These are phyloP conservation scores for Nannochloris sp. DNA, from an alignment of 139 green algal genomes.

Conservation along the genomic window DNA sequence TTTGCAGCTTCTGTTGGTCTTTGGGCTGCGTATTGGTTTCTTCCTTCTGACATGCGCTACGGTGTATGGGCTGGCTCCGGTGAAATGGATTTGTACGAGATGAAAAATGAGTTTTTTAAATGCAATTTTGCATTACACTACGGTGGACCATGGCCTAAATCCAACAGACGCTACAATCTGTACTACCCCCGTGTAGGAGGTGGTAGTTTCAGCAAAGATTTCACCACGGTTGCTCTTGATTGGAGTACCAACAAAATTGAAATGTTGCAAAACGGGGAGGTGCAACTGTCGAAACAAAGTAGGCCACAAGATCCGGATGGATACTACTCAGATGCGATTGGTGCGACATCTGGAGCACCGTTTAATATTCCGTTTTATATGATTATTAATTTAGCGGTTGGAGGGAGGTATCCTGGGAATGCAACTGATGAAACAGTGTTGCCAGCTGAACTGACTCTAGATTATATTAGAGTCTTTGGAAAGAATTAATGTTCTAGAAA, in stretches of 20 bases:
- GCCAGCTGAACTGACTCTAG: not conserved
- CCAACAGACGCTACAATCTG: not conserved
- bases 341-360: not conserved
- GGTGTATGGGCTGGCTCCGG: slow-evolving; percentile 23
- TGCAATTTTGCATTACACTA: slow-evolving; percentile 17
- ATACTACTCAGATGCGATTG: not conserved
- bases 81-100: slow-evolving; percentile 30
- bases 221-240: slow-evolving; percentile 11
- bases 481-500: not conserved
- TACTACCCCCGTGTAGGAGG: not conserved
- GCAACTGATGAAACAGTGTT: not conserved
- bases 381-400: slow-evolving; percentile 10
- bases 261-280: not conserved
- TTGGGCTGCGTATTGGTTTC: slow-evolving; percentile 37
- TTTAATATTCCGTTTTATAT: slow-evolving; percentile 17
- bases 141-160: slow-evolving; percentile 9
- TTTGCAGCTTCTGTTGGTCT: slow-evolving; percentile 12
- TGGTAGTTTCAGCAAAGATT: slow-evolving; percentile 3
- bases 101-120: slow-evolving; percentile 14
- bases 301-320: not conserved
- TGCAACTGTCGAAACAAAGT: not conserved
- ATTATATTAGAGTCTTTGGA: slow-evolving; percentile 16
- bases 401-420: slow-evolving; percentile 1
- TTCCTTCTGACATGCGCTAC: slow-evolving; percentile 15
- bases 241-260: slow-evolving; percentile 10